These are phyloP conservation scores for Hemerocallis citrina DNA, from an alignment of 106 monocot genomes.

Conservation along the genomic window DNA sequence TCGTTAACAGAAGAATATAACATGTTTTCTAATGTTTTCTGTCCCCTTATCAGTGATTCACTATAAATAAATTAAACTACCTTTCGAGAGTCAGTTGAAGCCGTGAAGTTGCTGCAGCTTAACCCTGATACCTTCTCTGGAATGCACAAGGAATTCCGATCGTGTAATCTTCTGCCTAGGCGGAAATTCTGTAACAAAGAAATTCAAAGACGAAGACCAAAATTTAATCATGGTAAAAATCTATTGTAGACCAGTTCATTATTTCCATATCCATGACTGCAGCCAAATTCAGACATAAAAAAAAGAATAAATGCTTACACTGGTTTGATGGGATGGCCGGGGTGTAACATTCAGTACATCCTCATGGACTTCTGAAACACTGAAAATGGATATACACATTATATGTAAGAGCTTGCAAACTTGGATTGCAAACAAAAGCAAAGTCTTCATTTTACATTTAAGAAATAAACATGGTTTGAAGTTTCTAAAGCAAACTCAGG, in stretches of 20 bases:
- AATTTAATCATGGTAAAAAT: not conserved
- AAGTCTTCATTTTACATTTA: not conserved
- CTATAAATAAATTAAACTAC: constrained; percentile 13
- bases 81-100: constrained; percentile 24
- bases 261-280: not conserved
- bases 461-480: not conserved
- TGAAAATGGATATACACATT: constrained; percentile 13
- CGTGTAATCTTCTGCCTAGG: constrained; percentile 12
- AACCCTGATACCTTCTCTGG: constrained; percentile 2
- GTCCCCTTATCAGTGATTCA: not conserved
- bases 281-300: not conserved
- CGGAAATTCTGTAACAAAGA: constrained; percentile 22
- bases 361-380: constrained; percentile 34
- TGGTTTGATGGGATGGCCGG: constrained; percentile 33
- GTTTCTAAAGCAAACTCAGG: too few species aligned
- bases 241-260: not conserved
- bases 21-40: too few species aligned
- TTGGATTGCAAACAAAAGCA: not conserved
- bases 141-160: constrained; percentile 16
- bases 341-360: constrained; percentile 47
- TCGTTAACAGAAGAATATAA: too few species aligned
- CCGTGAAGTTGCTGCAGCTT: constrained; percentile 1
- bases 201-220: not conserved
- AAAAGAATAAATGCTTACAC: constrained; percentile 26
- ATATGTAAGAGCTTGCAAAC: not conserved